Evolutionary conservation across 768 basidiomycete genomes (phyloP), one percentile per base, ranked within the genome.

Genomic region (Lentinula sp.): DNA sequence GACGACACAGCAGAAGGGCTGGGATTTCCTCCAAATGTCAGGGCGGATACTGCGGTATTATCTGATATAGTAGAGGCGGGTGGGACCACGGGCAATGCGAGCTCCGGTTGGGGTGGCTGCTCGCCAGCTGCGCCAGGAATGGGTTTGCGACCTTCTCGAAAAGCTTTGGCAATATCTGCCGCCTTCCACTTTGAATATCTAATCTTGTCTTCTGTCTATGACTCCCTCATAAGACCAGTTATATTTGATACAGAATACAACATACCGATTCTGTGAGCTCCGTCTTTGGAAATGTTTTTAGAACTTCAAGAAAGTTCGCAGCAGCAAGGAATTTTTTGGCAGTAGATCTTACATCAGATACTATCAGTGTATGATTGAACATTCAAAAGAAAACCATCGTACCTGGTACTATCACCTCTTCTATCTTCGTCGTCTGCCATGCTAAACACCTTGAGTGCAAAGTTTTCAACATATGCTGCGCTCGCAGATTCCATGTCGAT

Each of bases 141-240:
- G 9, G 96, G 95, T 65, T 81, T 84, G 21, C 91, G 83, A 4
- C 97, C 95, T 71, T 98, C 96, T n/a, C 95, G 86, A 69, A 95
- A 83, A 1, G 96, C 95, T 72, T 92, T 98, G 16, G 92, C 86
- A 18, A 98, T 95, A 63, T 97, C 94, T 11, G 90, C 88, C 40
- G 96, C 96, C 71, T 98, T 98, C 95, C 97, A 99, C 71, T 97
- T 93, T 4, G 95, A 84, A 74, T 98, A 99, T 60, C 85, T 87
- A 39, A 96, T 84, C 73, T 97, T 98, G 64, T 90, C 90, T 65
- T 87, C 87, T 63, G 85, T 84, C 93, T 96, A 63, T 65, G n/a
- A 60, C 54, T 65, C 18, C 35, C 2, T 8, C 53, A 28, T 39
- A 34, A 61, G 18, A 61, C 28, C 60, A 50, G 15, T 61, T 46